These are phyloP conservation scores for Trichoderma guizhouense DNA, from an alignment of 2,329 filamentous ascomycete species.

Conservation along the genomic window DNA sequence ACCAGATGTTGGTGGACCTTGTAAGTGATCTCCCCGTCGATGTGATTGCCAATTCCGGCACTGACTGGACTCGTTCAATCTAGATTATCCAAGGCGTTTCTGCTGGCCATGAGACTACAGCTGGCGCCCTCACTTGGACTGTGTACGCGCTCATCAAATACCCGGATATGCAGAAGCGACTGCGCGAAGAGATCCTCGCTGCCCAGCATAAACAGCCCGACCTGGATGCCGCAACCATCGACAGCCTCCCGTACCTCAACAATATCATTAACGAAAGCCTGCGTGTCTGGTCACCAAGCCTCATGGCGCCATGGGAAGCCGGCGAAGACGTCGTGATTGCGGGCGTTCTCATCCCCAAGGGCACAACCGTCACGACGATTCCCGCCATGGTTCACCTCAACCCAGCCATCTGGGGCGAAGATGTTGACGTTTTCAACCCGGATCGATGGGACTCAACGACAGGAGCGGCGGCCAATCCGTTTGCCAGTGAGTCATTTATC, in stretches of 20 bases:
- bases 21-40: background rate
- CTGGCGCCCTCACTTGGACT: constrained; percentile 42
- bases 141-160: constrained; percentile 40
- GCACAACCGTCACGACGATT: constrained; percentile 36
- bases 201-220: background rate
- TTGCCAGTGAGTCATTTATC: constrained; percentile 36
- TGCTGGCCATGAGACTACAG: constrained; percentile 44
- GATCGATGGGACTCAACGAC: constrained; percentile 35
- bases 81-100: constrained; percentile 10
- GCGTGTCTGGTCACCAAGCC: constrained; percentile 39
- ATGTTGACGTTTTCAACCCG: constrained; percentile 35
- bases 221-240: constrained; percentile 22
- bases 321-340: constrained; percentile 34
- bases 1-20: background rate
- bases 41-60: background rate
- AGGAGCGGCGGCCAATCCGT: constrained; percentile 27
- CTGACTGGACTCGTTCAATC: background rate
- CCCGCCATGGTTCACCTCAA: constrained; percentile 37
- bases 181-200: constrained; percentile 37
- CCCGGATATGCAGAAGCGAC: constrained; percentile 36
- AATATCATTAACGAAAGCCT: constrained; percentile 44
- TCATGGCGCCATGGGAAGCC: constrained; percentile 34
- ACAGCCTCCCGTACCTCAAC: constrained; percentile 36
- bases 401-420: constrained; percentile 37
- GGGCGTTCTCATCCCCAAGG: constrained; percentile 37